Evolutionary conservation across 768 basidiomycete genomes (phyloP).

Genomic region (Russula earlei): DNA sequence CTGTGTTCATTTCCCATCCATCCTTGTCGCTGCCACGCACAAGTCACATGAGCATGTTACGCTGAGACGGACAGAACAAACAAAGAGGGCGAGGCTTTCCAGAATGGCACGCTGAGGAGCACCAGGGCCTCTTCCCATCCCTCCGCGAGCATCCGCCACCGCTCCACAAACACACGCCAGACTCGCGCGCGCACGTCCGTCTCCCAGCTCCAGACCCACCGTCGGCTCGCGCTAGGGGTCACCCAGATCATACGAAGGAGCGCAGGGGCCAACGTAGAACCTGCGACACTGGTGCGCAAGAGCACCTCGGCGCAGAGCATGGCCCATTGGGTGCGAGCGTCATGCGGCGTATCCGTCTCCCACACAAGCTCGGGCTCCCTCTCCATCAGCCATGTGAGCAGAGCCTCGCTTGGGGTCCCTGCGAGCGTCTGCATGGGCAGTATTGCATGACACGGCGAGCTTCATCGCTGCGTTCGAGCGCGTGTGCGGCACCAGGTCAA

Average conservation of each 20-base stretch:
- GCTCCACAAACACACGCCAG: constrained; percentile 49
- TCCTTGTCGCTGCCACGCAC: constrained; percentile 20
- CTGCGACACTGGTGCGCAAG: constrained; percentile 37
- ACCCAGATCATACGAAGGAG: constrained; percentile 33
- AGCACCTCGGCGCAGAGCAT: constrained; percentile 47
- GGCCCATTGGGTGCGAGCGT: constrained; percentile 49
- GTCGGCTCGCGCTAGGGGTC: constrained; percentile 20
- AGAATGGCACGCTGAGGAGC: constrained; percentile 54
- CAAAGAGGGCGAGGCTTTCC: constrained; percentile 30
- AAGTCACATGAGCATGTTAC: background rate
- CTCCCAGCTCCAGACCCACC: constrained; percentile 26
- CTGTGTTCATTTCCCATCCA: constrained; percentile 43
- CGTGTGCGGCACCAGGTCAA: constrained; percentile 17
- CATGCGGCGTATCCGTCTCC: constrained; percentile 34
- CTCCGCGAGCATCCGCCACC: constrained; percentile 39
- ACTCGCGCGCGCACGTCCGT: constrained; percentile 40
- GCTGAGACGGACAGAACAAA: background rate
- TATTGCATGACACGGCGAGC: constrained; percentile 37
- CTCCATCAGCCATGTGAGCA: constrained; percentile 42
- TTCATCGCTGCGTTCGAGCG: constrained; percentile 42
- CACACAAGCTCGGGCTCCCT: constrained; percentile 38
- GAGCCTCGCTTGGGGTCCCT: constrained; percentile 32
- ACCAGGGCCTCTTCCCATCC: constrained; percentile 47
- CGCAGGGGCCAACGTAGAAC: constrained; percentile 27
- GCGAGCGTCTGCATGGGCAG: constrained; percentile 37